phyloP scores from a whole-genome alignment of 2,329 filamentous ascomycete genomes.

The Exophiala xenobiotica region DNA sequence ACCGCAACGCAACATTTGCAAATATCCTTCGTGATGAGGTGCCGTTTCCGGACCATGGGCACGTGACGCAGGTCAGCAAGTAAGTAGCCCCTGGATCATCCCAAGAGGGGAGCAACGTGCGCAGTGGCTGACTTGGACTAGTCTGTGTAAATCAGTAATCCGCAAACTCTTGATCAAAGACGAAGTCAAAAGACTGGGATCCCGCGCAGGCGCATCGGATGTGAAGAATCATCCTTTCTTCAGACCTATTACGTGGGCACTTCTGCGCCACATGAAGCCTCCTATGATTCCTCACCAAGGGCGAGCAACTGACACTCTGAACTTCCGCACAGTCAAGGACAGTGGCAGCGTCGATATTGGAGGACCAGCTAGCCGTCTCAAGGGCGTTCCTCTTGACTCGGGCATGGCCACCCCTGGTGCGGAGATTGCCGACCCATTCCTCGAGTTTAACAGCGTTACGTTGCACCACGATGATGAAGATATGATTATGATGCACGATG shows the following conservation, averaged over 20 bases:
- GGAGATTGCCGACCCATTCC: constrained; percentile 85
- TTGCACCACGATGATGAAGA: constrained; percentile 94
- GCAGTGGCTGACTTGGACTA: constrained; percentile 45
- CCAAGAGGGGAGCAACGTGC: background rate
- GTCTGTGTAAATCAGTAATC: constrained; percentile 93
- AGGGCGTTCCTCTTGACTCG: constrained; percentile 83
- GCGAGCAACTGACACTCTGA: constrained; percentile 86
- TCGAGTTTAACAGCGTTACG: constrained; percentile 98
- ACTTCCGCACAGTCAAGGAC: constrained; percentile 98
- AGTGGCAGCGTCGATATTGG: constrained; percentile 79
- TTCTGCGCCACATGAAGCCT: constrained; percentile 96
- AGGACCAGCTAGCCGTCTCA: constrained; percentile 51
- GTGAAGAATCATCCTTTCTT: constrained; percentile 97
- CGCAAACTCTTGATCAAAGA: constrained; percentile 97
- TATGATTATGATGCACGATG: constrained; percentile 25
- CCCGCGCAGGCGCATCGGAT: constrained; percentile 91
- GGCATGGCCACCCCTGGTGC: constrained; percentile 80
- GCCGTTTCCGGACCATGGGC: constrained; percentile 86
- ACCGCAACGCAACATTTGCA: constrained; percentile 94
- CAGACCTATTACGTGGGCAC: constrained; percentile 90
- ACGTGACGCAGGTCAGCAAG: constrained; percentile 85
- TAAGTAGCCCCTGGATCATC: constrained; percentile 63
- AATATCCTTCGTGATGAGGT: constrained; percentile 96
- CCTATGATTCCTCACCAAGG: constrained; percentile 93
- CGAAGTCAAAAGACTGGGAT: constrained; percentile 87